Percentiles rank a stretch among this genome's conserved stretches.
Evolutionary conservation across 2,329 filamentous ascomycete genomes (phyloP).

Genomic region (Paracoccidioides lutzii): DNA sequence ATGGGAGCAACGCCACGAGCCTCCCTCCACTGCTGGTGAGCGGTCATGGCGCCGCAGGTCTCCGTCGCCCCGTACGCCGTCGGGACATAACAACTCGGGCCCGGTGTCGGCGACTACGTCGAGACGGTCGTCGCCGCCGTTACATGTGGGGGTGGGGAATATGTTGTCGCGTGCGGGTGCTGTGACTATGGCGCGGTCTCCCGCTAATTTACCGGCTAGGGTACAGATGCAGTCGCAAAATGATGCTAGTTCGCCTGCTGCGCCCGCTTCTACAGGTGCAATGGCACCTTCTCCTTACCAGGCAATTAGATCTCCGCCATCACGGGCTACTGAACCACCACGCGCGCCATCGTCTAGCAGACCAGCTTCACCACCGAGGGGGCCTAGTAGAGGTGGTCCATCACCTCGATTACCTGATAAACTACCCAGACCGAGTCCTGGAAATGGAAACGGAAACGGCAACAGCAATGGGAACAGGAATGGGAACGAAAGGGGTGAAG

Average conservation of each 20-base stretch:
- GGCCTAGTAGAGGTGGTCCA: background rate
- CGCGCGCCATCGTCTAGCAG: constrained; percentile 1
- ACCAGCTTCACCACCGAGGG: constrained; percentile 7
- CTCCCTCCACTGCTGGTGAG: constrained; percentile 20
- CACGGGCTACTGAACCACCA: constrained; percentile 4
- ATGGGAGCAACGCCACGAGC: too few relatives aligned
- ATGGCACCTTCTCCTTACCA: constrained; percentile 8
- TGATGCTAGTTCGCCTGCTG: constrained; percentile 2
- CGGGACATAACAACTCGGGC: constrained; percentile 37
- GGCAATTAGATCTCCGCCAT: constrained; percentile 8
- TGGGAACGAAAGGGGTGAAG: background rate
- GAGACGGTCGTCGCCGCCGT: constrained; percentile 48
- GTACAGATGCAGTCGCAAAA: background rate
- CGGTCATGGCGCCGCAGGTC: constrained; percentile 43
- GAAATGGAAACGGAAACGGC: constrained; percentile 5
- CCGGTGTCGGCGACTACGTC: constrained; percentile 45
- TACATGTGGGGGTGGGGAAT: constrained; percentile 28
- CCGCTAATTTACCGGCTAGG: constrained; percentile 11
- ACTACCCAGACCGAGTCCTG: constrained; percentile 4
- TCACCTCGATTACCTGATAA: constrained; percentile 11
- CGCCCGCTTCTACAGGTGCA: too few relatives aligned
- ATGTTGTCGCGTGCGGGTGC: constrained; percentile 10
- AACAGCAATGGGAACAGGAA: background rate
- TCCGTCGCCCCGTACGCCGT: constrained; percentile 36
- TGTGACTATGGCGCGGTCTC: constrained; percentile 15